These are phyloP conservation scores for Angomonas deanei DNA, from an alignment of 208 protist species.

Conservation along the genomic window DNA sequence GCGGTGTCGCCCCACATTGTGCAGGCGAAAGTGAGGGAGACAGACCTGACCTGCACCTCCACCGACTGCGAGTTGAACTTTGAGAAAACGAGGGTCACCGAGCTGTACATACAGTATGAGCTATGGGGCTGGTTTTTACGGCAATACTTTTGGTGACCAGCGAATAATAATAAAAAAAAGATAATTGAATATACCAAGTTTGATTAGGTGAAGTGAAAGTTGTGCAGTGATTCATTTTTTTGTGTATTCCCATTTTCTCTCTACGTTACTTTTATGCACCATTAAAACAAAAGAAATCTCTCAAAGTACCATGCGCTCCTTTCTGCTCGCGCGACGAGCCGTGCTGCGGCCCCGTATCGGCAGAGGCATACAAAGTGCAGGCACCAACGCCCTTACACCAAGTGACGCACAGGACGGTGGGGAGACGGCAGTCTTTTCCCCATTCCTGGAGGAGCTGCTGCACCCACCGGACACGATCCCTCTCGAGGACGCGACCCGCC, in stretches of 20 bases:
- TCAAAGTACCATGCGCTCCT: not conserved
- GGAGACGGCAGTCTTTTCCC: no score
- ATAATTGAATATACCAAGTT: not conserved
- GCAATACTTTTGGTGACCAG: slow-evolving; percentile 6
- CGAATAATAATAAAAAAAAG: not conserved
- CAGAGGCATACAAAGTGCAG: not conserved
- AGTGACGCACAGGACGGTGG: no score
- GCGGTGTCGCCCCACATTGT: not conserved
- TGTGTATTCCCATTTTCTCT: slow-evolving; percentile 1
- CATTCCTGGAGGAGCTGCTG: slow-evolving; percentile 58
- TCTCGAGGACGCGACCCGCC: slow-evolving; percentile 63
- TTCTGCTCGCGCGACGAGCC: not conserved
- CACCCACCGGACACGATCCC: slow-evolving; percentile 55
- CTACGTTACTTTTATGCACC: not conserved
- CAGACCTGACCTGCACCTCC: slow-evolving; percentile 28
- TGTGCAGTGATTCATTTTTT: not conserved
- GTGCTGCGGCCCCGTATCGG: not conserved
- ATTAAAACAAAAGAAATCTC: not conserved
- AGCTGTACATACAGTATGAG: slow-evolving; percentile 42
- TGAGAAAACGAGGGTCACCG: slow-evolving; percentile 47
- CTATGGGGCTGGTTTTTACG: slow-evolving; percentile 32
- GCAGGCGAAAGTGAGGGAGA: not conserved
- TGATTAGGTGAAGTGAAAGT: not conserved
- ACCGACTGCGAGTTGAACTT: slow-evolving; percentile 66
- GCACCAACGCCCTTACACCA: no score